Evolutionary conservation across 352 stramenopile species (phyloP), one percentile per base, ranked within the genome.

Genomic region (Nothophytophthora sp.): DNA sequence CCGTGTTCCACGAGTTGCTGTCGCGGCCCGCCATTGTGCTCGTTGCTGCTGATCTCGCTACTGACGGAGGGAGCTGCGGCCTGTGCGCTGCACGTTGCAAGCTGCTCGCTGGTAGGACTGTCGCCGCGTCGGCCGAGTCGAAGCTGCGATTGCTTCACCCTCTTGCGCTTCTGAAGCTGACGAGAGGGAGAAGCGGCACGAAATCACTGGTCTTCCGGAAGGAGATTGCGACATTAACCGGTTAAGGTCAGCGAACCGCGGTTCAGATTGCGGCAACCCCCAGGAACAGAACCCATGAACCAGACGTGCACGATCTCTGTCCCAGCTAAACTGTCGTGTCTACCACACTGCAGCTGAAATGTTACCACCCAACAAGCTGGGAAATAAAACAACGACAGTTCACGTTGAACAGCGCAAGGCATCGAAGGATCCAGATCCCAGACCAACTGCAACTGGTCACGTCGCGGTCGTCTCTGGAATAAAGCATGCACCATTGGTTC

Each of bases 1-100:
- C 64, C 18, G 78, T 73, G 61, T 88, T 76, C 81, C 81, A 92
- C 33, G 75, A 83, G 45, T 57, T 59, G 35, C 43, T 66, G 54
- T 55, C n/a, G n/a, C n/a, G n/a, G n/a, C n/a, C n/a, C n/a, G n/a
- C n/a, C n/a, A n/a, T n/a, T n/a, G n/a, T 67, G 19, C 24, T 57
- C 33, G 35, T 28, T n/a, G n/a, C n/a, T n/a, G n/a, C n/a, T n/a
- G n/a, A n/a, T n/a, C n/a, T n/a, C n/a, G n/a, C n/a, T n/a, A n/a
- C n/a, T n/a, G n/a, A n/a, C n/a, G n/a, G n/a, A n/a, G n/a, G n/a
- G n/a, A n/a, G n/a, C n/a, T n/a, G 32, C 27, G 39, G 48, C 19
- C 27, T 41, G 45, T 55, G 48, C 22, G n/a, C n/a, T n/a, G 29
- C 24, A 22, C 34, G 13, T n/a, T 25, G 22, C 22, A 6, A 18